Evolutionary conservation across 164 flowering plant species (phyloP).

Genomic region (Liriodendron chinense): DNA sequence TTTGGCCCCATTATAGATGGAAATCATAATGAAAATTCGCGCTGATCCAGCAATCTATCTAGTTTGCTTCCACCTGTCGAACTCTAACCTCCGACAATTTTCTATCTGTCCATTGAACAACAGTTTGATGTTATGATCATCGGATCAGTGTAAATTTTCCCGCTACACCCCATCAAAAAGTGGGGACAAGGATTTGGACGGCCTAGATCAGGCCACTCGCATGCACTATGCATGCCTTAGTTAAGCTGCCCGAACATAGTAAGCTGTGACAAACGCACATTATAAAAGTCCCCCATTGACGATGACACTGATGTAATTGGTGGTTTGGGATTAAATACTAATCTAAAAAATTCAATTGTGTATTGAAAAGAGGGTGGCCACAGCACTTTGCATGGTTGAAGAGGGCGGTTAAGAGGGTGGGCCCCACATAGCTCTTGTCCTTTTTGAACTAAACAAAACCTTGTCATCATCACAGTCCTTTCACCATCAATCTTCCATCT

Average conservation of each 20-base stretch:
- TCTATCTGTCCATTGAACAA: not conserved
- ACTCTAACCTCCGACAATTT: not conserved
- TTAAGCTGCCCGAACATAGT: not conserved
- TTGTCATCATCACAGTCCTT: not conserved
- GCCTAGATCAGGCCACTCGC: not conserved
- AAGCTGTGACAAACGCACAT: not conserved
- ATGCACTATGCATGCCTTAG: not conserved
- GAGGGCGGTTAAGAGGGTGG: not conserved
- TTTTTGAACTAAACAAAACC: not conserved
- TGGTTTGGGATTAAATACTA: not conserved
- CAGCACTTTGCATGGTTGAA: not conserved
- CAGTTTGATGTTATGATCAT: too few species aligned
- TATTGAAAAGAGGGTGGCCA: not conserved
- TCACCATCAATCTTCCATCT: not conserved
- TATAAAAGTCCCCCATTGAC: not conserved
- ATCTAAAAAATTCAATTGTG: not conserved
- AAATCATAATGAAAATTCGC: too few species aligned
- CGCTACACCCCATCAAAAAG: not conserved
- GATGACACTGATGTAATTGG: not conserved
- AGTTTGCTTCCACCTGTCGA: not conserved
- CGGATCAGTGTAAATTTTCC: too few species aligned
- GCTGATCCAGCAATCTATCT: not conserved
- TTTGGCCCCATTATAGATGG: too few species aligned
- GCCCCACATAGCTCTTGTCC: not conserved
- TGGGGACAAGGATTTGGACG: not conserved